A percentile compares a stretch with the other conserved stretches of the same genome.
phyloP scores from a whole-genome alignment of 2,329 filamentous ascomycete genomes.

The Diplodia corticola region DNA sequence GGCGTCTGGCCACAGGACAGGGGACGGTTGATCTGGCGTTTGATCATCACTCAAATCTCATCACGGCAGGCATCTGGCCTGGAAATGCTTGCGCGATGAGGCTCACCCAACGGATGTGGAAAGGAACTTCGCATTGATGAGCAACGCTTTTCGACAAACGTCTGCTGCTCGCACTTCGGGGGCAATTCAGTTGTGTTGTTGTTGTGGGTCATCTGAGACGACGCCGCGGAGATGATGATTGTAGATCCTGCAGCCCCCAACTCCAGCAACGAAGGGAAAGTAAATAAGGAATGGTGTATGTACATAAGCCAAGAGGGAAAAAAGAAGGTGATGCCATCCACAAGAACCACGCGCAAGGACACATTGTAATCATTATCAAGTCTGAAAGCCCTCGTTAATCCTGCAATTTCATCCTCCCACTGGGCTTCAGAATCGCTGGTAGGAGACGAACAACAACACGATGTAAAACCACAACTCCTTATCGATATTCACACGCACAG shows the following conservation, averaged over 20 bases:
- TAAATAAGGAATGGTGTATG: background rate
- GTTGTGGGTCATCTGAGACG: no score
- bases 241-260: background rate
- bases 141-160: background rate
- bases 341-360: background rate
- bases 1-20: background rate
- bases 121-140: background rate
- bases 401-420: no score
- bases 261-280: background rate
- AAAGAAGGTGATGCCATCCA: background rate
- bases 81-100: background rate
- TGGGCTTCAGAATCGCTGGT: background rate
- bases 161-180: background rate
- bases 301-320: background rate
- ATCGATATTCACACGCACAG: background rate
- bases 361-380: background rate
- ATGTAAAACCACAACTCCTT: background rate
- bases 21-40: background rate
- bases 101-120: background rate
- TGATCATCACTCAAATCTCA: background rate
- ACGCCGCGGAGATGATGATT: no score
- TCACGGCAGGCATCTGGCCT: background rate
- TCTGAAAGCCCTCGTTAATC: background rate
- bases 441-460: background rate
- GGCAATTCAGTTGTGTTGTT: background rate